Evolutionary conservation across 192 early-diverging fungal species (phyloP).

Genomic region (Borealophlyctis nickersoniae): DNA sequence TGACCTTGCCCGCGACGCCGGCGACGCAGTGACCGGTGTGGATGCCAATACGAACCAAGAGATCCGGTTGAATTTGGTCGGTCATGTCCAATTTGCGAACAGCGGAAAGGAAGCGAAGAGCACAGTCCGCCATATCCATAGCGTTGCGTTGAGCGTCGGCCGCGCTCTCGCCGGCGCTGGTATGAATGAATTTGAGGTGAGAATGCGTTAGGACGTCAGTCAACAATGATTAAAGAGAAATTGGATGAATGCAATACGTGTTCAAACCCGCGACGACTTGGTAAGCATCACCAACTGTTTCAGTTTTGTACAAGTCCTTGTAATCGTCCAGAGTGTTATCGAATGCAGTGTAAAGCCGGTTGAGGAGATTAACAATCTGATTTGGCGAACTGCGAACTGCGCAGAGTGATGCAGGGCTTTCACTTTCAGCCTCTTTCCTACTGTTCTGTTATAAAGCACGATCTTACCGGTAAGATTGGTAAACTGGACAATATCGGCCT

Average conservation of each 20-base stretch:
- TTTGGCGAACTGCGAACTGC: constrained; percentile 24
- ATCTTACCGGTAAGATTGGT: constrained; percentile 37
- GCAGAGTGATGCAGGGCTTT: constrained; percentile 11
- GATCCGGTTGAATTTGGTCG: constrained; percentile 36
- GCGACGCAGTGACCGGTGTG: constrained; percentile 45
- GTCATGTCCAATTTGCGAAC: constrained; percentile 44
- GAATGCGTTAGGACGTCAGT: constrained; percentile 6
- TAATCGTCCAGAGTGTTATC: constrained; percentile 43
- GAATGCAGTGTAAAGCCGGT: constrained; percentile 44
- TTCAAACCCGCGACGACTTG: constrained; percentile 43
- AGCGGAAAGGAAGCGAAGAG: constrained; percentile 35
- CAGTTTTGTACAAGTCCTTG: constrained; percentile 43
- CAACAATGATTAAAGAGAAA: not conserved
- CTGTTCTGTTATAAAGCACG: not conserved
- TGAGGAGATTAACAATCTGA: constrained; percentile 42
- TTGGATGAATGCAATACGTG: constrained; percentile 12
- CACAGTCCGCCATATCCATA: constrained; percentile 38
- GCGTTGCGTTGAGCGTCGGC: constrained; percentile 22
- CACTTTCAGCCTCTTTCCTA: not conserved
- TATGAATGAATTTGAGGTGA: constrained; percentile 7
- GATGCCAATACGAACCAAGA: constrained; percentile 45
- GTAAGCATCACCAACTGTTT: constrained; percentile 51
- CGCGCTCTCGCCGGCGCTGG: not conserved
- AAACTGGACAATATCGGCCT: constrained; percentile 44
- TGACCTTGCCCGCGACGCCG: constrained; percentile 41